phyloP scores from a whole-genome alignment of 2,329 filamentous ascomycete genomes.

The Colletotrichum karsti region DNA sequence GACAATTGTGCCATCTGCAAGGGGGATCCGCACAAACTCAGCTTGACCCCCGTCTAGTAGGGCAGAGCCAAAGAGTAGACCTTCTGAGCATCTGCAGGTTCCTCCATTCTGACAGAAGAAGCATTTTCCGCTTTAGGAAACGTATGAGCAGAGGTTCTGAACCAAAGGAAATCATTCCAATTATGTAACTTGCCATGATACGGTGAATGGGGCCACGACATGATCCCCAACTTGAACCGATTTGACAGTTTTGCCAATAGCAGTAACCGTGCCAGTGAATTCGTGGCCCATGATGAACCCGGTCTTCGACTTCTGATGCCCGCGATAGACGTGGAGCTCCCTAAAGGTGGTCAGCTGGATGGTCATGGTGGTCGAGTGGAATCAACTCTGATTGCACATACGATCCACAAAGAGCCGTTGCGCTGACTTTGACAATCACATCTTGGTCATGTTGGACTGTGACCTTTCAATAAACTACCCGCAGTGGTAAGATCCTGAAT shows the following conservation, averaged over 20 bases:
- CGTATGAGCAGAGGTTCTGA: not conserved
- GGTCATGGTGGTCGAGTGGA: not conserved
- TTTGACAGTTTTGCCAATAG: constrained; percentile 73
- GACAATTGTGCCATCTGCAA: constrained; percentile 83
- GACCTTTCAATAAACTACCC: not conserved
- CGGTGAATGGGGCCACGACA: constrained; percentile 85
- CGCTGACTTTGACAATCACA: constrained; percentile 83
- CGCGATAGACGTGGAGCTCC: constrained; percentile 87
- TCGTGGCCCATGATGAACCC: constrained; percentile 82
- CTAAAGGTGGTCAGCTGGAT: constrained; percentile 49
- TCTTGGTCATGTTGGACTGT: constrained; percentile 75
- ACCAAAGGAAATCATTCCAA: constrained; percentile 10
- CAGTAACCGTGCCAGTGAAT: constrained; percentile 80
- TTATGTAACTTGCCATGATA: constrained; percentile 69
- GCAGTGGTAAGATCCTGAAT: not conserved
- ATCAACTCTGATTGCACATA: constrained; percentile 52
- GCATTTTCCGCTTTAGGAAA: constrained; percentile 67
- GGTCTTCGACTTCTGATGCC: constrained; percentile 75
- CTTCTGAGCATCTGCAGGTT: constrained; percentile 81
- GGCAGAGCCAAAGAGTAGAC: constrained; percentile 74
- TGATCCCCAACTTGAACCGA: constrained; percentile 78
- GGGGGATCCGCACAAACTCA: constrained; percentile 82
- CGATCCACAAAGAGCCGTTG: constrained; percentile 89
- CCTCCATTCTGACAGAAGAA: constrained; percentile 85
- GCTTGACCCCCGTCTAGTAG: constrained; percentile 81